Conservation (phyloP, 768 basidiomycete genomes). For the Galerina marginata region DNA sequence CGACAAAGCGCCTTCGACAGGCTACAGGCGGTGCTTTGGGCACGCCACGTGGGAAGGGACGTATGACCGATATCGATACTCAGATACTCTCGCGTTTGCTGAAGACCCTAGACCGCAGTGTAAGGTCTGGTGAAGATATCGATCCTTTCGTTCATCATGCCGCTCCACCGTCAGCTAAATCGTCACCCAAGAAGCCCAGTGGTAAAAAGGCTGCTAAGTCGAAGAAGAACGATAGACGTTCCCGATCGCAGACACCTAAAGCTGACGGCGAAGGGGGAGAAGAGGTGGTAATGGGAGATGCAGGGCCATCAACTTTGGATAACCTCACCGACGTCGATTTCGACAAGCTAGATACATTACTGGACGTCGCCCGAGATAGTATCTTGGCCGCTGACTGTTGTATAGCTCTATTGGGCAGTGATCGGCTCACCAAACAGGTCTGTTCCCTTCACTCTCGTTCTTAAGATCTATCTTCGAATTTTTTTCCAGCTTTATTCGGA, state of each 20-base stretch:
- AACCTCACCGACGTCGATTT: slow-evolving; percentile 51
- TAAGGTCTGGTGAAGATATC: slow-evolving; percentile 75
- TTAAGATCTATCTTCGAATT: neutral
- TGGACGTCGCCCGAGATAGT: slow-evolving; percentile 74
- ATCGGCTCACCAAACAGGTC: slow-evolving; percentile 87
- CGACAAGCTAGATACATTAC: slow-evolving; percentile 50
- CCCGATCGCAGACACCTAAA: slow-evolving; percentile 50
- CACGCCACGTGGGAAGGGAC: slow-evolving; percentile 56
- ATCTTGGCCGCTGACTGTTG: slow-evolving; percentile 86
- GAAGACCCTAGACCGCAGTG: slow-evolving; percentile 80
- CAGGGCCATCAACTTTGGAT: slow-evolving; percentile 4
- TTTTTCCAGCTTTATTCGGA: slow-evolving; percentile 84
- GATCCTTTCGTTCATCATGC: slow-evolving; percentile 63
- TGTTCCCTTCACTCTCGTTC: slow-evolving; percentile 20
- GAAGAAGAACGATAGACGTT: slow-evolving; percentile 44
- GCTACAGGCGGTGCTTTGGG: slow-evolving; percentile 40
- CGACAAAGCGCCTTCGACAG: slow-evolving; percentile 70
- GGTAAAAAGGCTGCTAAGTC: slow-evolving; percentile 46
- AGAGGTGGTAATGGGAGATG: slow-evolving; percentile 17
- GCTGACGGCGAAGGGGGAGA: slow-evolving; percentile 28
- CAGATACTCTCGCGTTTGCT: slow-evolving; percentile 66
- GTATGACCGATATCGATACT: slow-evolving; percentile 73
- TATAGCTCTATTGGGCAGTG: slow-evolving; percentile 76
- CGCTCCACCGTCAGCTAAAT: slow-evolving; percentile 28
- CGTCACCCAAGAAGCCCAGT: slow-evolving; percentile 57